Evolutionary conservation across 148 eudicot species (phyloP).

Genomic region (Chenopodium album): DNA sequence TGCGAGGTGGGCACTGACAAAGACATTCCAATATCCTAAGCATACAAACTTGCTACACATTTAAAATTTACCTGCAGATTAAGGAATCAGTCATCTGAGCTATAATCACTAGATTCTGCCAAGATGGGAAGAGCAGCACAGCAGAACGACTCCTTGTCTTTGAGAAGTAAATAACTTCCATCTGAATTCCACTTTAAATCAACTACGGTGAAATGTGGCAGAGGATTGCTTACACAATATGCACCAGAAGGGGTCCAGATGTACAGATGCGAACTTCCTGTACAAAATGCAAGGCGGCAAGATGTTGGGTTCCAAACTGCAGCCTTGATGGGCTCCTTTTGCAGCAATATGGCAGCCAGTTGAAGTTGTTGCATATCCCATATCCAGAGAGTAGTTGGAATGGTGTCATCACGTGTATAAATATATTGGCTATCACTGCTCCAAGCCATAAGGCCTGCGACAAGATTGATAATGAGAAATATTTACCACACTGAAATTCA

Average conservation of each 20-base stretch:
- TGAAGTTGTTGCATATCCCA: constrained; percentile 88
- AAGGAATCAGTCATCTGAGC: constrained; percentile 62
- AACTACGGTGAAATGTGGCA: constrained; percentile 53
- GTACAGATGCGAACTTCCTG: constrained; percentile 81
- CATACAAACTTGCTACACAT: constrained; percentile 4
- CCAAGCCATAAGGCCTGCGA: constrained; percentile 93
- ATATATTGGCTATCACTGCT: constrained; percentile 83
- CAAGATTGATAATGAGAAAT: background rate
- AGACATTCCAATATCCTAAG: background rate
- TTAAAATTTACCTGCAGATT: background rate
- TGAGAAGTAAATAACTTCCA: constrained; percentile 80
- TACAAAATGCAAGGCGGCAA: constrained; percentile 75
- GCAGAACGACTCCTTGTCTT: constrained; percentile 87
- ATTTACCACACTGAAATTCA: background rate
- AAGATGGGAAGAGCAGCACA: constrained; percentile 76
- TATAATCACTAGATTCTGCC: constrained; percentile 76
- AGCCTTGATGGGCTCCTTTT: constrained; percentile 78
- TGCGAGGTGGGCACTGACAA: background rate
- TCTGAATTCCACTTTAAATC: constrained; percentile 89
- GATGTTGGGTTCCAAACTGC: constrained; percentile 90
- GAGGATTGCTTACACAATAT: constrained; percentile 73
- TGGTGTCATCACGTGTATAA: constrained; percentile 88
- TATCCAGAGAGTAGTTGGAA: constrained; percentile 84
- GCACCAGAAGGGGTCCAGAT: constrained; percentile 98
- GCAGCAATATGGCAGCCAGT: constrained; percentile 81